A percentile compares a stretch with the other conserved stretches of the same genome.
Evolutionary conservation across 768 basidiomycete genomes (phyloP).

Genomic region (Suillus discolor): DNA sequence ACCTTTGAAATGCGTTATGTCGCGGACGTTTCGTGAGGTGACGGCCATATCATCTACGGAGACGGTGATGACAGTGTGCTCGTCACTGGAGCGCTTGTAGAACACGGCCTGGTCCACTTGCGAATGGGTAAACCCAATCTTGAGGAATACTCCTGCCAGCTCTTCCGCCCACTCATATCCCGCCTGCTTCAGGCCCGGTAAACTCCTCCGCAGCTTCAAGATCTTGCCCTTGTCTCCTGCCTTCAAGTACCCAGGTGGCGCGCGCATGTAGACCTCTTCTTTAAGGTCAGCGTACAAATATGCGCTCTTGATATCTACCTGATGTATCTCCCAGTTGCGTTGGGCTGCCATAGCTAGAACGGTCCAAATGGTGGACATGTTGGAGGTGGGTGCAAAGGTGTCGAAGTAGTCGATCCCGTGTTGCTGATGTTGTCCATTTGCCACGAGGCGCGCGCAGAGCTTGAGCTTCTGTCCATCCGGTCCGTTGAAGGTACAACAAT

Average conservation of each 20-base stretch:
- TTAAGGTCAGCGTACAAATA: conserved; percentile 15
- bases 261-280: conserved; percentile 40
- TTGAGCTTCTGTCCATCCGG: too few species aligned
- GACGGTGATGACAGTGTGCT: neutral
- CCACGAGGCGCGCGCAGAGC: too few species aligned
- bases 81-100: neutral
- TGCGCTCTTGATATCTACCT: too few species aligned
- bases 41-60: neutral
- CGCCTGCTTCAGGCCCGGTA: conserved; percentile 44
- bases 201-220: conserved; percentile 24
- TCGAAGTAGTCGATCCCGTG: conserved; percentile 24
- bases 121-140: neutral
- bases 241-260: conserved; percentile 31
- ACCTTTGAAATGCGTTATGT: too few species aligned
- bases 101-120: neutral
- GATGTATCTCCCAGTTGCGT: too few species aligned
- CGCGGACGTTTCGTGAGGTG: too few species aligned
- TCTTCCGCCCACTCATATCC: conserved; percentile 33
- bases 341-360: conserved; percentile 12
- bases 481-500: too few species aligned
- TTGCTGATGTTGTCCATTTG: neutral
- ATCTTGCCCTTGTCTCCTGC: conserved; percentile 23
- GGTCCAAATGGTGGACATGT: conserved; percentile 14
- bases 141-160: neutral
- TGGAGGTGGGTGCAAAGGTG: conserved; percentile 16